These are phyloP conservation scores for Artemisia princeps DNA, from an alignment of 140 eudicot species.

Conservation along the genomic window DNA sequence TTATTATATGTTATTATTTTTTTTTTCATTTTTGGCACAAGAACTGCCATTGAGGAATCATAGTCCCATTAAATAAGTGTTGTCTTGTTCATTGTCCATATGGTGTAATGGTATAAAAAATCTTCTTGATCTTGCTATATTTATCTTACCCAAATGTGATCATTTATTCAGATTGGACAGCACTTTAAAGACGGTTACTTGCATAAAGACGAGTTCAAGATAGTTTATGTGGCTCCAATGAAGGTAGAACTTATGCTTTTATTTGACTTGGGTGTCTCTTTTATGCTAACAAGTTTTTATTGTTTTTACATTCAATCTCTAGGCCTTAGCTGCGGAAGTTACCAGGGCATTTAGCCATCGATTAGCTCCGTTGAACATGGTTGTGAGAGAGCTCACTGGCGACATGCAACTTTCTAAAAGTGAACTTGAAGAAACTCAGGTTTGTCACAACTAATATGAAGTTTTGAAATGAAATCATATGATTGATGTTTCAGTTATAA, in stretches of 20 bases:
- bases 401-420: conserved; percentile 93
- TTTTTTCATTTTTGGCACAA: neutral
- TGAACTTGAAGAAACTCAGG: conserved; percentile 99
- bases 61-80: neutral
- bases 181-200: conserved; percentile 93
- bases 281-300: conserved; percentile 14
- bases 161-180: conserved; percentile 58
- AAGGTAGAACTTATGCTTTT: conserved; percentile 49
- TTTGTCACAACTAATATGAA: conserved; percentile 24
- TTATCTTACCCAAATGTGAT: conserved; percentile 20
- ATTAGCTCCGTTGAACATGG: conserved; percentile 75
- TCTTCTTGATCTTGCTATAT: conserved; percentile 12
- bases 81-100: conserved; percentile 3
- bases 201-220: conserved; percentile 94
- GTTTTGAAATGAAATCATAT: conserved; percentile 12
- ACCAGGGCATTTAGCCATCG: conserved; percentile 86
- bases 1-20: no score
- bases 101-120: conserved; percentile 1
- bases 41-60: neutral
- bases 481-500: conserved; percentile 7
- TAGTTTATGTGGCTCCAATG: conserved; percentile 99
- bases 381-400: conserved; percentile 96
- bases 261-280: conserved; percentile 5
- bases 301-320: conserved; percentile 19
- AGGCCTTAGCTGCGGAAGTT: conserved; percentile 99